phyloP scores from a whole-genome alignment of 352 stramenopile species.

The Pelagophyceae sp. region DNA sequence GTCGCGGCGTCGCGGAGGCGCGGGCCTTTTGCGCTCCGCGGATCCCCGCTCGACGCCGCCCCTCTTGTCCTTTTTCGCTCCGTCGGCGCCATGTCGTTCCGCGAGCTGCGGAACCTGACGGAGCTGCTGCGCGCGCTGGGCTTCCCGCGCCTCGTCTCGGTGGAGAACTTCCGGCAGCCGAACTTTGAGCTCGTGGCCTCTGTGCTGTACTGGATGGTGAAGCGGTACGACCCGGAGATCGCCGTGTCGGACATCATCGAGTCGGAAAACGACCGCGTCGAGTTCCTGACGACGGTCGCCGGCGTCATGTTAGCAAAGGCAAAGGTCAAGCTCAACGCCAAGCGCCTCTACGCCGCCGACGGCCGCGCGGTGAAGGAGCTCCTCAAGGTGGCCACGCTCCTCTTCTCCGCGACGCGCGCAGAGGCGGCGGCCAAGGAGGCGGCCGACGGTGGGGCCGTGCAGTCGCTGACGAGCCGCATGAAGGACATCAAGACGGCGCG shows the following conservation, averaged over 20 bases:
- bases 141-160: slow-evolving; percentile 68
- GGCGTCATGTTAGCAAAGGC: slow-evolving; percentile 69
- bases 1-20: too few species aligned
- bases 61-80: too few species aligned
- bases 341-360: slow-evolving; percentile 89
- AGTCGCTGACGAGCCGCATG: slow-evolving; percentile 30
- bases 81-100: too few species aligned
- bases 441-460: slow-evolving; percentile 56
- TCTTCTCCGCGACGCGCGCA: slow-evolving; percentile 70
- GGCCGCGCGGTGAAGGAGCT: slow-evolving; percentile 72
- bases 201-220: slow-evolving; percentile 92
- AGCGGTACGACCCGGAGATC: slow-evolving; percentile 64
- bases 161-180: slow-evolving; percentile 88
- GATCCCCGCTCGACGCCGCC: too few species aligned
- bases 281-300: slow-evolving; percentile 71
- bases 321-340: slow-evolving; percentile 81
- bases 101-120: slow-evolving; percentile 63
- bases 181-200: slow-evolving; percentile 93
- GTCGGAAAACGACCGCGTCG: slow-evolving; percentile 82
- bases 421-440: slow-evolving; percentile 51
- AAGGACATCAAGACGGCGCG: slow-evolving; percentile 73
- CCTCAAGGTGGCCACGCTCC: slow-evolving; percentile 79
- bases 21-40: too few species aligned
- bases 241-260: slow-evolving; percentile 80
- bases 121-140: slow-evolving; percentile 87